phyloP scores from a whole-genome alignment of 768 basidiomycete species.

The Lyophyllum semitale region DNA sequence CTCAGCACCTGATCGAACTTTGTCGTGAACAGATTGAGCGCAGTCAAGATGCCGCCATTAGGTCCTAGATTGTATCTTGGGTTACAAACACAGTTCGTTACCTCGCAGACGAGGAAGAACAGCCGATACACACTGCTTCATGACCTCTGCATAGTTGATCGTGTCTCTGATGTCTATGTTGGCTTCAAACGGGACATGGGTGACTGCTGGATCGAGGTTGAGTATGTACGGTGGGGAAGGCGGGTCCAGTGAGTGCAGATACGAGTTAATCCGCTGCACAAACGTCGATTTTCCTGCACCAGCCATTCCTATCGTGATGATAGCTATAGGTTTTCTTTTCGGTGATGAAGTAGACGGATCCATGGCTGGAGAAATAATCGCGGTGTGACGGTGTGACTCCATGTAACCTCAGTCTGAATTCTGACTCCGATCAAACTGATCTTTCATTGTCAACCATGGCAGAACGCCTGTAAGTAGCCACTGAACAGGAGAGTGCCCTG shows the following conservation, averaged over 20 bases:
- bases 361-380: slow-evolving; percentile 11
- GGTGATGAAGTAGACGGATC: slow-evolving; percentile 16
- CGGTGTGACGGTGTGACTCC: slow-evolving; percentile 6
- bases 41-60: slow-evolving; percentile 96
- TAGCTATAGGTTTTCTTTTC: slow-evolving; percentile 72
- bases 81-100: slow-evolving; percentile 19
- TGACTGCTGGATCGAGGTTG: slow-evolving; percentile 96
- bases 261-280: slow-evolving; percentile 91
- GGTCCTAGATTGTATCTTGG: slow-evolving; percentile 95
- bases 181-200: slow-evolving; percentile 87
- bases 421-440: neutral
- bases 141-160: slow-evolving; percentile 95
- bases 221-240: slow-evolving; percentile 88
- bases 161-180: slow-evolving; percentile 99
- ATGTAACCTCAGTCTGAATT: neutral
- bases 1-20: slow-evolving; percentile 97
- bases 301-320: slow-evolving; percentile 95
- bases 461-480: slow-evolving; percentile 25
- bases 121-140: slow-evolving; percentile 88
- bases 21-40: slow-evolving; percentile 96
- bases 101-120: slow-evolving; percentile 19
- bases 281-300: slow-evolving; percentile 98
- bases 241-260: slow-evolving; percentile 72
- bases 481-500: neutral
- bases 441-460: slow-evolving; percentile 14